Conservation (phyloP, 176 grass and related monocot species). For the Oryza rufipogon region DNA sequence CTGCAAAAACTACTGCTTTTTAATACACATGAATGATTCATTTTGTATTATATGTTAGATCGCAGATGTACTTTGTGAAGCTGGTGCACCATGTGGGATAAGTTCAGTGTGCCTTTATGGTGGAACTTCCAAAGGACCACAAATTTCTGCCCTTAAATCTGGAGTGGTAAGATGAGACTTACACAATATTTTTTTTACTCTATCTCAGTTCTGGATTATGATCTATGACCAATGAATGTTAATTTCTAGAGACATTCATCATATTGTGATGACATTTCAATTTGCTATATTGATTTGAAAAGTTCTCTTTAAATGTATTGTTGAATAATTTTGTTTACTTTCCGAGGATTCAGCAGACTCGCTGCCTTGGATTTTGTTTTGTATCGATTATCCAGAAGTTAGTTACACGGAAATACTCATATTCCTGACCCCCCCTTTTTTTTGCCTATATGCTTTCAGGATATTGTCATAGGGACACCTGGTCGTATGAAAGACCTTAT, state of each 20-base stretch:
- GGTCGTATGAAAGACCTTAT: conserved; percentile 98
- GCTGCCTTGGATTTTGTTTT: background rate
- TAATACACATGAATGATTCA: conserved; percentile 12
- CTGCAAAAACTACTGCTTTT: background rate
- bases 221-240: background rate
- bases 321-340: conserved; percentile 9
- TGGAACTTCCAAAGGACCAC: conserved; percentile 92
- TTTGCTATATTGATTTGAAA: background rate
- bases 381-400: background rate
- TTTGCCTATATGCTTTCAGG: conserved; percentile 57
- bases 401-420: background rate
- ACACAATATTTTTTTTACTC: conserved; percentile 17
- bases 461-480: conserved; percentile 95
- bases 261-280: conserved; percentile 11
- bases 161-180: conserved; percentile 79
- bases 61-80: conserved; percentile 81
- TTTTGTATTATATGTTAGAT: conserved; percentile 63
- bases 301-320: background rate
- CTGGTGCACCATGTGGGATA: conserved; percentile 74
- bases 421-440: background rate
- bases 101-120: conserved; percentile 94
- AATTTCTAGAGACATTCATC: background rate
- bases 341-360: background rate
- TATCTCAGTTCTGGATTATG: background rate
- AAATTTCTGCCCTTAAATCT: conserved; percentile 92